Conservation (phyloP, 176 grass and related monocot species). For the Oryza meyeriana region DNA sequence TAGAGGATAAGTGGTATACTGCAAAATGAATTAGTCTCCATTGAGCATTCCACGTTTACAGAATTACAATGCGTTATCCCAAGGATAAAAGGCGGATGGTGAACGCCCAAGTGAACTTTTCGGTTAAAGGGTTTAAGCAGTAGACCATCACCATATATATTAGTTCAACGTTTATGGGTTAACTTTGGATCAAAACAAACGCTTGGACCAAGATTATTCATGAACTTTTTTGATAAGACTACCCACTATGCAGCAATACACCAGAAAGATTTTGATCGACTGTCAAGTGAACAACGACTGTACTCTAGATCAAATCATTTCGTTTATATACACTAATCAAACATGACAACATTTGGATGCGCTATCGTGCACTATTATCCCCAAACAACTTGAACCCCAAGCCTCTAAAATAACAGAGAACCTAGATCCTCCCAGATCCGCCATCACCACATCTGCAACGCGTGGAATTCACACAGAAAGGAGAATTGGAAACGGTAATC, state of each 20-base stretch:
- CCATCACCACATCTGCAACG: background rate
- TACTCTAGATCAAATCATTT: background rate
- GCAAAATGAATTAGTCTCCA: background rate
- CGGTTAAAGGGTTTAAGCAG: too few relatives aligned
- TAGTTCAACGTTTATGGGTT: too few relatives aligned
- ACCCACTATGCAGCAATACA: background rate
- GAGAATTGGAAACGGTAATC: background rate
- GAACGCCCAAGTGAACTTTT: background rate
- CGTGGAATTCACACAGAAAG: background rate
- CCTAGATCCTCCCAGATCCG: background rate
- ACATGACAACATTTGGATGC: background rate
- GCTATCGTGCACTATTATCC: background rate
- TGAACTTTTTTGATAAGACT: background rate
- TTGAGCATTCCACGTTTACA: background rate
- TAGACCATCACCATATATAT: too few relatives aligned
- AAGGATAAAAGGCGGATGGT: background rate
- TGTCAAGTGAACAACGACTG: background rate
- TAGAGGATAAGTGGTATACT: background rate
- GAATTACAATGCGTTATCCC: background rate
- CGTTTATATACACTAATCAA: background rate
- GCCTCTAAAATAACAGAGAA: background rate
- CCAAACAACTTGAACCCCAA: background rate
- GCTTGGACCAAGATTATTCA: background rate
- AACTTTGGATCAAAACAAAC: background rate
- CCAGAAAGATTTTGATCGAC: too few relatives aligned